Base-by-base conservation (phyloP, 1,139 yeast species). In the Geotrichum histeridarum region DNA sequence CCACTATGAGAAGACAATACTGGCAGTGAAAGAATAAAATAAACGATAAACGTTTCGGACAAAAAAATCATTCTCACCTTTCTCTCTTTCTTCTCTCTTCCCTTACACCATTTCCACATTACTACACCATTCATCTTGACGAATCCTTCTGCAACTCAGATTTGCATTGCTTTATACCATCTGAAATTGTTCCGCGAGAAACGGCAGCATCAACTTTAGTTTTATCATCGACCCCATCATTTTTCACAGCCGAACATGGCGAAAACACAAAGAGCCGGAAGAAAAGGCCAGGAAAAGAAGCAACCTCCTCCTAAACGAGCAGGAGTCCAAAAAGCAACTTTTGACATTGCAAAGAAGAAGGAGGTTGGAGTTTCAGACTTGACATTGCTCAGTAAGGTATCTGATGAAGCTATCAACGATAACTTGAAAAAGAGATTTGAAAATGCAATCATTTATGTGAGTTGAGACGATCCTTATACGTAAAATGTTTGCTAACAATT, bases 321-420 rank as follows among this genome's bases (percentile, higher is more conserved):
- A 2, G 44, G 44, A 54, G 87, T 91, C 64, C 84, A 88, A 67
- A 93, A 93, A 73, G 98, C 98, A 18, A 87, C 90, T 50, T 93
- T 90, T 68, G 99, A 94, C 67, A 73, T 86, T 47, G 77, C 84
- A 54, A 90, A 90, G 72, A 89, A 89, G 78, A 89, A 90, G 70
- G 98, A 93, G 70, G 99, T 93, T 17, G 99, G 99, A 51, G 98
- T 94, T 4, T 85, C 95, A 48, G 99, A 94, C 71, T 77, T 94
- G 67, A 94, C 99, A 0, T 76, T 94, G 58, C 76, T 94, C 59
- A 84, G 95, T 35, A 86, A 86, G 61, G 93, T 94, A 64, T 79
- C 93, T 48, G 98, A 94, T 69, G 96, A 89, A 57, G 80, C 96
- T 46, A 94, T 94, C 73, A 90, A 91, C 69, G 96, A 90, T 33